These are phyloP conservation scores for Quercus glauca DNA, from an alignment of 306 rosid genomes.

Conservation along the genomic window DNA sequence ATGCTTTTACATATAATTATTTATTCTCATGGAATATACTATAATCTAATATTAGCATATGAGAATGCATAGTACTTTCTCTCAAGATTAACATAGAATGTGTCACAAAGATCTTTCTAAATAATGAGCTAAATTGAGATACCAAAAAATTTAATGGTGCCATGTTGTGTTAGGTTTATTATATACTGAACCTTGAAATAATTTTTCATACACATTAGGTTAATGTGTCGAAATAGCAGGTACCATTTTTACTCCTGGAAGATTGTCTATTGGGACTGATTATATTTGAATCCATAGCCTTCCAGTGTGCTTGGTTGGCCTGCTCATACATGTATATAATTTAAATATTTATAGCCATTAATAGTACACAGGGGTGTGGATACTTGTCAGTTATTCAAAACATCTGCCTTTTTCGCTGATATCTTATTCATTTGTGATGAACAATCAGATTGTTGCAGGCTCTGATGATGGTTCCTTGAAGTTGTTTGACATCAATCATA, in stretches of 20 bases:
- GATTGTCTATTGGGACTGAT: background rate
- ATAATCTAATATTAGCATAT: background rate
- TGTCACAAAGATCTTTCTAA: background rate
- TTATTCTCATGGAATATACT: background rate
- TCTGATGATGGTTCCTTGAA: constrained; percentile 82
- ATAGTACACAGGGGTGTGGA: background rate
- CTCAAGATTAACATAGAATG: constrained; percentile 5
- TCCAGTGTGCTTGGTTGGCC: background rate
- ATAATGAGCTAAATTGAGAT: background rate
- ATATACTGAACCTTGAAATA: background rate
- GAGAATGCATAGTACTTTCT: background rate
- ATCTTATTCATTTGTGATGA: constrained; percentile 15
- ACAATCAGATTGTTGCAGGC: constrained; percentile 76
- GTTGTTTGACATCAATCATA: constrained; percentile 59
- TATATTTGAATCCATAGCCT: background rate
- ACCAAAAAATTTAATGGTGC: background rate
- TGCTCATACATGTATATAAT: background rate
- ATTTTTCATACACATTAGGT: background rate
- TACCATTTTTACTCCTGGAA: background rate
- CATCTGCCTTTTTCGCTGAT: constrained; percentile 15
- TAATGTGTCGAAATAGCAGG: background rate
- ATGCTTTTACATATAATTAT: background rate
- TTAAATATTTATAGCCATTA: background rate
- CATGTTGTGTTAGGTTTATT: constrained; percentile 1
- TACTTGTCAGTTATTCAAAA: constrained; percentile 10